Conservation (phyloP, 768 basidiomycete species). For the Ramaria rubella region DNA sequence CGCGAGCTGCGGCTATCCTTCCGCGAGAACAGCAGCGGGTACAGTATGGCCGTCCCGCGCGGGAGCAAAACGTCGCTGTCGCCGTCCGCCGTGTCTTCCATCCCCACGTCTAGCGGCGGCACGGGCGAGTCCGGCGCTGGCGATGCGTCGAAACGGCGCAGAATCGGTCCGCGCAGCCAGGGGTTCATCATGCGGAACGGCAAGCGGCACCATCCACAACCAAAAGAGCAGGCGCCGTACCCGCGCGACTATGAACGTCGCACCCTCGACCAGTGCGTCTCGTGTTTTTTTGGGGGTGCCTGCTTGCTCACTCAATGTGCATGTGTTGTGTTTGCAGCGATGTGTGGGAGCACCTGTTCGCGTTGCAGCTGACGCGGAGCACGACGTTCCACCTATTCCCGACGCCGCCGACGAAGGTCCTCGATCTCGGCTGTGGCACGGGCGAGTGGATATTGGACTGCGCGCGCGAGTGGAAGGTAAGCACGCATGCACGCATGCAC, state of each 20-base stretch:
- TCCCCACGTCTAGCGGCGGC: neutral
- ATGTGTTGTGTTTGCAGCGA: slow-evolving; percentile 46
- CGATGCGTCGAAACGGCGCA: neutral
- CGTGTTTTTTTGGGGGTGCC: slow-evolving; percentile 3
- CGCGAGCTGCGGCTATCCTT: neutral
- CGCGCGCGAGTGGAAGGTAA: slow-evolving; percentile 56
- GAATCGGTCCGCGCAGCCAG: neutral
- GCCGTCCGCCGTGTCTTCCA: neutral
- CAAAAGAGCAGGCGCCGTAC: slow-evolving; percentile 51
- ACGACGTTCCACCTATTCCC: slow-evolving; percentile 62
- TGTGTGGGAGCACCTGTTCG: slow-evolving; percentile 58
- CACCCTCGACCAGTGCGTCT: slow-evolving; percentile 60
- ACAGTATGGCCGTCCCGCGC: no score
- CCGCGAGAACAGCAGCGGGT: neutral
- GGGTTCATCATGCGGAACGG: slow-evolving; percentile 25
- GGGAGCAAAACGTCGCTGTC: neutral
- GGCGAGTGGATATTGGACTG: slow-evolving; percentile 68
- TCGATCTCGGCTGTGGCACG: slow-evolving; percentile 73
- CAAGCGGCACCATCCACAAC: slow-evolving; percentile 52
- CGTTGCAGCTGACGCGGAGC: slow-evolving; percentile 47
- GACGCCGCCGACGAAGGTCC: slow-evolving; percentile 50
- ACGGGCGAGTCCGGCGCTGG: neutral
- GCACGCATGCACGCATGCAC: slow-evolving; percentile 12
- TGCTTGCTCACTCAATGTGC: neutral
- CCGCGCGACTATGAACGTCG: slow-evolving; percentile 59